Base-by-base conservation (phyloP, 2,329 filamentous ascomycete genomes). In the Karstenula rhodostoma region DNA sequence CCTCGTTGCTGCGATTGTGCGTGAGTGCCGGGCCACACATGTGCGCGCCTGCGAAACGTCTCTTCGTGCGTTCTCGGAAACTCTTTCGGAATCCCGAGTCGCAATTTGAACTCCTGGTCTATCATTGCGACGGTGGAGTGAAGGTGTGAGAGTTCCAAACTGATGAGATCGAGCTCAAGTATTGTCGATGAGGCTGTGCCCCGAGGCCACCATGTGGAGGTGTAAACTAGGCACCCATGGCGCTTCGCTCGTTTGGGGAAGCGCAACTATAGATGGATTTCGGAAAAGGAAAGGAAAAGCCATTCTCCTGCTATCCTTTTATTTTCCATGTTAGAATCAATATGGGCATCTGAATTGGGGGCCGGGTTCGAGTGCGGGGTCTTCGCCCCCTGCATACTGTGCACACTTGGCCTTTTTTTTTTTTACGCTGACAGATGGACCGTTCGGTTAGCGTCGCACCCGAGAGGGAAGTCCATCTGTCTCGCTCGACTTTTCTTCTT, bases 41-140 rank as follows among this genome's bases (percentile, higher is more conserved):
- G 13, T 32, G 9, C 27, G 8, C 15, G 35, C 23, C 23, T n/a
- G 35, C 22, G 13, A 42, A 19, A 13, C 22, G 19, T 17, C 42
- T 23, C 19, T 27, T 54, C 23, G 12, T 25, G 23, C 23, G 8
- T n/a, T 25, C 19, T 32, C 17, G 54, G 54, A 32, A 22, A 57
- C 29, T 42, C 33, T 22, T 50, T 50, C 4, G 54, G 54, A 15
- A 57, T 57, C 6, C 22, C 48, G 15, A 58, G 56, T 9, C 25
- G 48, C 56, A 43, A 29, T 4, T 35, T 35, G 25, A 52, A 52
- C 10, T 46, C 40, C 6, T 42, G 48, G 22, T 51, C 46, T 19
- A 27, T 15, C 47, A 44, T 58, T 15, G 47, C 13, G 42, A 55
- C 25, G 33, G 12, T 43, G 4, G 47, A 44, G 33, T 23, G 33